Base-by-base conservation (phyloP, 1,284 basidiomycete genomes). In the Apiotrichum laibachii region DNA sequence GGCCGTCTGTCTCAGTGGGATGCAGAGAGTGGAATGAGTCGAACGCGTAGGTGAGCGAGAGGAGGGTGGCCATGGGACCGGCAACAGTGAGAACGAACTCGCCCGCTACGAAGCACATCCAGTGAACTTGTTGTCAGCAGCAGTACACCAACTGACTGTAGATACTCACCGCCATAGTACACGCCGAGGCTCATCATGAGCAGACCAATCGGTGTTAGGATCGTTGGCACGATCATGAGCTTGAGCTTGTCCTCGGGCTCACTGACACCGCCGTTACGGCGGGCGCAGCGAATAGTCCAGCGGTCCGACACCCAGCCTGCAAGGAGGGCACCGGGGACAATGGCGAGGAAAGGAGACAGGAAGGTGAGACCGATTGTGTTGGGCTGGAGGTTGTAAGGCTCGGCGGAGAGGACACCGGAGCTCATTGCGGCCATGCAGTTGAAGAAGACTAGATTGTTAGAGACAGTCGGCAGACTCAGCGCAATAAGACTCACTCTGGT, bases 161-260 rank as follows among this genome's bases (percentile, higher is more conserved):
- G 26, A 31, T 31, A 31, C 48, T 63, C 59, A 39, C 61, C 61
- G 1, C 57, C 43, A 44, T 65, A 68, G 37, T 58, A 61, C 13
- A 65, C 56, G 18, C 63, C 61, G 12, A 68, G 58, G 12, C 65
- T 61, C 55, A 68, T 66, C 65, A 68, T 66, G 43, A 68, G 55
- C 18, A 68, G 56, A 0, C 64, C 67, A 19, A 62, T 35, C 8
- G 63, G 57, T 31, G 60, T 60, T 3, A 61, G 55, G 22, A 61
- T 47, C 0, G 53, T 61, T 2, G 63, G 63, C 12, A 63, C 42
- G 39, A 61, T 53, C 45, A 63, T 55, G 35, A 64, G 55, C 22
- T 55, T 35, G 33, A 66, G 63, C 44, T 64, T 64, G 52, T 64
- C 53, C 47, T 68, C 67, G 3, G 67, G 57, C 47, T 68, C 65